These are phyloP conservation scores for Rhynchospora breviuscula DNA, from an alignment of 176 grass and related monocot species.

Conservation along the genomic window DNA sequence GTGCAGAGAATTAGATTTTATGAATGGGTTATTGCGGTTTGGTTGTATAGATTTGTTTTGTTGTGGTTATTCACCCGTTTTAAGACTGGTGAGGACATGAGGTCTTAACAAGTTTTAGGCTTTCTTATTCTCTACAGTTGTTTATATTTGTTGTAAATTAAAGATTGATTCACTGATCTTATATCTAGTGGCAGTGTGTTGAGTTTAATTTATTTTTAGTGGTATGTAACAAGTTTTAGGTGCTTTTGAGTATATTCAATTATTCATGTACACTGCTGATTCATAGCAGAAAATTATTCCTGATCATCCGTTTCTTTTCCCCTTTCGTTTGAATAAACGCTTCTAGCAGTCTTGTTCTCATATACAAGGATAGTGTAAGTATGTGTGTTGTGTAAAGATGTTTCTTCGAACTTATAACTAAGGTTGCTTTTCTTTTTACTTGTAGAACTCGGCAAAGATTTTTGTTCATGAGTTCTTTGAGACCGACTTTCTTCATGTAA, in stretches of 20 bases:
- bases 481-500: too few species aligned
- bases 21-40: constrained; percentile 9
- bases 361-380: neutral
- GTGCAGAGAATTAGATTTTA: constrained; percentile 20
- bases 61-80: neutral
- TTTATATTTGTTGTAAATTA: constrained; percentile 30
- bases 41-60: constrained; percentile 18
- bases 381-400: too few species aligned
- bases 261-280: neutral
- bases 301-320: too few species aligned
- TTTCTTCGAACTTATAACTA: too few species aligned
- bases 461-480: too few species aligned
- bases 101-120: constrained; percentile 11
- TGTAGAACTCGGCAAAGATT: too few species aligned
- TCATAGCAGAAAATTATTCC: neutral
- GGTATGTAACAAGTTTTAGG: neutral
- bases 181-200: neutral
- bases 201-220: constrained; percentile 7
- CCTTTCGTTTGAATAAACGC: neutral
- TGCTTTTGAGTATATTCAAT: neutral
- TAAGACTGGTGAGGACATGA: neutral
- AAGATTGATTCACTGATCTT: constrained; percentile 9
- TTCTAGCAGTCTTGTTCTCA: neutral
- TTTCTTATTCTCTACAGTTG: constrained; percentile 16
- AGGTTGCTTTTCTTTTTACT: too few species aligned